A percentile compares a stretch with the other conserved stretches of the same genome.
Evolutionary conservation across 495 filamentous ascomycete genomes (phyloP).

Genomic region (Penicillium cataractarum): DNA sequence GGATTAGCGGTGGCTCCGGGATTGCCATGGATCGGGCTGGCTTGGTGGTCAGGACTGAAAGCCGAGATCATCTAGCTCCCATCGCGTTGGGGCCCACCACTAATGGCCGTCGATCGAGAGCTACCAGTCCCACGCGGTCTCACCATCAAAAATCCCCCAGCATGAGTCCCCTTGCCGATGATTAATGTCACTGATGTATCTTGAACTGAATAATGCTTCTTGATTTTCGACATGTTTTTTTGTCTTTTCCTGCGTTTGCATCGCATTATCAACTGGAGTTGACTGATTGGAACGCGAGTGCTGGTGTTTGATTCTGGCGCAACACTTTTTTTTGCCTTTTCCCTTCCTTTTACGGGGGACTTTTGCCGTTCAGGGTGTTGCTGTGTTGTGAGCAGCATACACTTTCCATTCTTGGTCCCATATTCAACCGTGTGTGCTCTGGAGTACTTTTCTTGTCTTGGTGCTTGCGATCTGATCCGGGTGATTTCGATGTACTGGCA

Average conservation of each 20-base stretch:
- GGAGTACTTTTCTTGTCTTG: slow-evolving; percentile 30
- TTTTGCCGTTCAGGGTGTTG: slow-evolving; percentile 2
- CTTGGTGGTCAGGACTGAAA: slow-evolving; percentile 77
- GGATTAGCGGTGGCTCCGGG: slow-evolving; percentile 48
- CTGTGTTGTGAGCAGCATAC: slow-evolving; percentile 6
- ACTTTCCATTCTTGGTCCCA: slow-evolving; percentile 32
- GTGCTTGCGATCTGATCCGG: slow-evolving; percentile 28
- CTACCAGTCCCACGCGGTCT: slow-evolving; percentile 49
- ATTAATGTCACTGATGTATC: slow-evolving; percentile 36
- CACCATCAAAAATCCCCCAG: slow-evolving; percentile 47
- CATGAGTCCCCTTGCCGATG: slow-evolving; percentile 45
- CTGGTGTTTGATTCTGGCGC: neutral
- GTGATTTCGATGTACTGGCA: slow-evolving; percentile 30
- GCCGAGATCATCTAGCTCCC: slow-evolving; percentile 68
- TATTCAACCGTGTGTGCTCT: slow-evolving; percentile 35
- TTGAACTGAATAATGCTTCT: slow-evolving; percentile 23
- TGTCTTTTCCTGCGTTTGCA: slow-evolving; percentile 11
- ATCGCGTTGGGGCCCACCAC: slow-evolving; percentile 47
- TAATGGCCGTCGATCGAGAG: slow-evolving; percentile 49
- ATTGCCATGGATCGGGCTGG: slow-evolving; percentile 73
- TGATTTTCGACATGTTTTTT: slow-evolving; percentile 11
- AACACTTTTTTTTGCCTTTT: neutral
- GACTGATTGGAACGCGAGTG: slow-evolving; percentile 2
- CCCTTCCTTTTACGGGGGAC: neutral
- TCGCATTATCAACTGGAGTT: slow-evolving; percentile 33